Evolutionary conservation across 1,284 basidiomycete species (phyloP).

Genomic region (Ganoderma lingzhi): DNA sequence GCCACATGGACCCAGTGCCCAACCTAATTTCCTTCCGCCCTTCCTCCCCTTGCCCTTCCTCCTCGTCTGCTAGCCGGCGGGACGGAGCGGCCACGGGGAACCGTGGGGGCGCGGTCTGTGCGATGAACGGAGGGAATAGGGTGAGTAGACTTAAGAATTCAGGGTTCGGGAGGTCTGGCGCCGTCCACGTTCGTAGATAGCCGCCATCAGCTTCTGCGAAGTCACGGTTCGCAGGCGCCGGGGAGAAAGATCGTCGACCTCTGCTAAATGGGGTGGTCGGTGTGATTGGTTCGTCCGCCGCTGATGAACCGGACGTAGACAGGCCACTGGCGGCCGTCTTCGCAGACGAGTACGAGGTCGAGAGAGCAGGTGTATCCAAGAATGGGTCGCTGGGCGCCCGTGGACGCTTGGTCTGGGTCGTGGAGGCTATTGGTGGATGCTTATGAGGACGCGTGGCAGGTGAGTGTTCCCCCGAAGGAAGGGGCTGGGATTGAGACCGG

Average conservation of each 20-base stretch:
- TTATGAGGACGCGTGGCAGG: conserved; percentile 45
- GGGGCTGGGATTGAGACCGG: conserved; percentile 63
- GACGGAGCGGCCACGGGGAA: conserved; percentile 52
- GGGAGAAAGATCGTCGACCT: conserved; percentile 46
- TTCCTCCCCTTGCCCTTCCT: conserved; percentile 66
- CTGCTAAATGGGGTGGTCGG: conserved; percentile 46
- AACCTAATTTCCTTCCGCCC: conserved; percentile 61
- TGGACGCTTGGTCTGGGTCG: conserved; percentile 62
- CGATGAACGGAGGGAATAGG: conserved; percentile 75
- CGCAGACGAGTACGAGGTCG: conserved; percentile 65
- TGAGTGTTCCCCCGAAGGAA: conserved; percentile 45
- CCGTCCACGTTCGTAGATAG: conserved; percentile 73
- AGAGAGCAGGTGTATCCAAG: conserved; percentile 69
- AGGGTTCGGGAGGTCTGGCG: conserved; percentile 72
- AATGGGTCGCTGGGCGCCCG: conserved; percentile 83
- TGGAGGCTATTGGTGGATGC: conserved; percentile 47
- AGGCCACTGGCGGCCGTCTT: conserved; percentile 44
- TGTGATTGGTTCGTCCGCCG: conserved; percentile 50
- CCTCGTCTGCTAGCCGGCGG: conserved; percentile 58
- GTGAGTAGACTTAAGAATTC: conserved; percentile 69
- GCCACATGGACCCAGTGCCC: conserved; percentile 79
- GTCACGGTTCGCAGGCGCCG: conserved; percentile 44
- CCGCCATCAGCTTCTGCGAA: conserved; percentile 53
- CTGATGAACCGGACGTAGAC: conserved; percentile 41
- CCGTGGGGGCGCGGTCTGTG: conserved; percentile 67